A percentile compares a stretch with the other conserved stretches of the same genome.
Conservation (phyloP, 2,329 filamentous ascomycete species). For the Talaromyces sp. region DNA sequence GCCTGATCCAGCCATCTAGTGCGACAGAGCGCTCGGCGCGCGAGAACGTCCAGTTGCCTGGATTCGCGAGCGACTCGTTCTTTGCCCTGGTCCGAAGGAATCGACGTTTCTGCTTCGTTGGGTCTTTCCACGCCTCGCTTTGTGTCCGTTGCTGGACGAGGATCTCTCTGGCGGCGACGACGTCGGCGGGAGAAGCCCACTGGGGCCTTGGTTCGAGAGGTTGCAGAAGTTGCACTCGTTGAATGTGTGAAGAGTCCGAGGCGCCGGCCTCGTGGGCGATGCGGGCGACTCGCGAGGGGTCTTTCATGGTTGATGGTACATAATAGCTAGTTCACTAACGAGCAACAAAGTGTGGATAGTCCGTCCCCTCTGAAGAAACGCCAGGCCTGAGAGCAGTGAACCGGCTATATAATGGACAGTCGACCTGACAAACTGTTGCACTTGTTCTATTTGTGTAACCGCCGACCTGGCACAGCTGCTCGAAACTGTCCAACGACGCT, state of each 20-base stretch:
- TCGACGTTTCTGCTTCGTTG: constrained; percentile 2
- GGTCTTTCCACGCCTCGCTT: background rate
- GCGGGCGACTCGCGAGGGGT: background rate
- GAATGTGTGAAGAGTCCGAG: background rate
- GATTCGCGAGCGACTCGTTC: background rate
- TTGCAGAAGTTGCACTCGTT: background rate
- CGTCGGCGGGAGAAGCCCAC: background rate
- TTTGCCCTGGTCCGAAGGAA: background rate
- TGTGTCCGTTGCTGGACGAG: constrained; percentile 1
- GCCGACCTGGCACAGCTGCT: background rate
- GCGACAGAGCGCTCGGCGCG: background rate
- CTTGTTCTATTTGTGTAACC: background rate
- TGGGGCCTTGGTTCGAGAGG: background rate
- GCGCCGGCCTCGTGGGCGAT: background rate
- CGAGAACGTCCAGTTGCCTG: background rate
- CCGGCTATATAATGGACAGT: background rate
- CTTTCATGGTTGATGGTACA: background rate
- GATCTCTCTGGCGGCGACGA: background rate
- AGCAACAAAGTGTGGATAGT: background rate
- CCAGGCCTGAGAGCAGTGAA: background rate
- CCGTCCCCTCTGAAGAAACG: too few species aligned
- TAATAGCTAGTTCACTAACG: background rate
- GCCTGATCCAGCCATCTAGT: background rate
- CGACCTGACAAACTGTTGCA: background rate
- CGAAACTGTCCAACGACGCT: background rate